Evolutionary conservation across 768 basidiomycete genomes (phyloP), one percentile per base, ranked within the genome.

Genomic region (Hericium erinaceus): DNA sequence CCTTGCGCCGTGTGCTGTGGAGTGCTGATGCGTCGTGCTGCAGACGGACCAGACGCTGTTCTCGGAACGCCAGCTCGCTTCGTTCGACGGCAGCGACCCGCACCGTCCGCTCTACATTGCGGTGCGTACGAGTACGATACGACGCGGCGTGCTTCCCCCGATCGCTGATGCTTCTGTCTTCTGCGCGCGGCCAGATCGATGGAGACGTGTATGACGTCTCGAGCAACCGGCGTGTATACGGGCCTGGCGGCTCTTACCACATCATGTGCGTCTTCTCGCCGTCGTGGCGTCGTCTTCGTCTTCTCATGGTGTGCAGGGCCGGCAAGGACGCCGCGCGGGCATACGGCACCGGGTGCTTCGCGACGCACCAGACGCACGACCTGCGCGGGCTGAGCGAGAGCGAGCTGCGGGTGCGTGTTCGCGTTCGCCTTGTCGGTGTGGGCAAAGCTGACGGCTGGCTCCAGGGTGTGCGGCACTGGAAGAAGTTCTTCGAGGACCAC

Each of bases 341-440:
- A 0, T 98, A 92, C 70, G 91, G 81, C 48, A 98, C 95, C 2
- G 94, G 94, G 10, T 98, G 95, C 69, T 97, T 98, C 76, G 79
- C 83, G 64, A 82, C 82, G 4, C 95, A 98, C 72, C 81, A 83
- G 48, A 98, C 94, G 40, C 88, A 97, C 73, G 95, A 98, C 73
- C 75, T 87, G 60, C 85, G 95, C 60, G 95, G 88, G 15, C 71
- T 98, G 63, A 77, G 76, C 39, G 82, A 86, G 54, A 70, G 74
- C 58, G 91, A 98, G 72, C 69, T 87, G 60, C 70, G 76, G 67
- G 95, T 89, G 68, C 65, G 82, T 73, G 11, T 33, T 13, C 6
- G 13, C 13, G 38, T 16, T 53, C 26, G 26, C 26, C 11, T 38
- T 37, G 20, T 15, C 33, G 38, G 33, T 15, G 28, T 48, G 16